A percentile compares a stretch with the other conserved stretches of the same genome.
phyloP scores from a whole-genome alignment of 2,329 filamentous ascomycete genomes.

The Fusarium robinianum region DNA sequence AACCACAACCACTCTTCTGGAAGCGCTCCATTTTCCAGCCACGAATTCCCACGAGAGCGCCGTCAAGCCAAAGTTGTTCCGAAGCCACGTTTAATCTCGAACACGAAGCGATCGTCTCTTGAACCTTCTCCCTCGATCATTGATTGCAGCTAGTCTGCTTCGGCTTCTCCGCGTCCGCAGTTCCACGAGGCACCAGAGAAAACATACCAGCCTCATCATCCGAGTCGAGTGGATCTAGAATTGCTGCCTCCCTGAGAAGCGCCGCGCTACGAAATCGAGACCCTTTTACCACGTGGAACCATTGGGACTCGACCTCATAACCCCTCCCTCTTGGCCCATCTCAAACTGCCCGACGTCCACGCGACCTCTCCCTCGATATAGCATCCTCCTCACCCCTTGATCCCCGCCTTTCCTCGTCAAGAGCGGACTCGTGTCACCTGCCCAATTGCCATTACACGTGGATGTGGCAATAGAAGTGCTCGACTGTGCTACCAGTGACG shows the following conservation, averaged over 20 bases:
- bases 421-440: conserved; percentile 2
- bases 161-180: conserved; percentile 27
- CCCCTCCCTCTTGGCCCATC: conserved; percentile 13
- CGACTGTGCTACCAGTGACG: conserved; percentile 18
- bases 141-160: conserved; percentile 22
- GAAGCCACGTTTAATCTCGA: conserved; percentile 19
- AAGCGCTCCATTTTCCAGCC: conserved; percentile 14
- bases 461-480: conserved; percentile 13
- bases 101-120: conserved; percentile 15
- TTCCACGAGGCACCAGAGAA: conserved; percentile 26
- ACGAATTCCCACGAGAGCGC: conserved; percentile 6
- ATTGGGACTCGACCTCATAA: conserved; percentile 26
- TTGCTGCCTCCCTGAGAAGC: conserved; percentile 18
- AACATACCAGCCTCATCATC: conserved; percentile 22
- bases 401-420: not conserved
- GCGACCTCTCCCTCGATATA: conserved; percentile 9
- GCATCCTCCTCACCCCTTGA: conserved; percentile 5
- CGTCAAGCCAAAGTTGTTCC: not conserved
- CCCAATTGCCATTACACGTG: conserved; percentile 5
- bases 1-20: conserved; percentile 10
- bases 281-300: conserved; percentile 33
- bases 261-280: conserved; percentile 25
- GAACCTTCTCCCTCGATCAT: conserved; percentile 5
- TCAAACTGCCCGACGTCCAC: conserved; percentile 12
- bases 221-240: conserved; percentile 28